phyloP scores from a whole-genome alignment of 257 asterid genomes.

The Striga asiatica region DNA sequence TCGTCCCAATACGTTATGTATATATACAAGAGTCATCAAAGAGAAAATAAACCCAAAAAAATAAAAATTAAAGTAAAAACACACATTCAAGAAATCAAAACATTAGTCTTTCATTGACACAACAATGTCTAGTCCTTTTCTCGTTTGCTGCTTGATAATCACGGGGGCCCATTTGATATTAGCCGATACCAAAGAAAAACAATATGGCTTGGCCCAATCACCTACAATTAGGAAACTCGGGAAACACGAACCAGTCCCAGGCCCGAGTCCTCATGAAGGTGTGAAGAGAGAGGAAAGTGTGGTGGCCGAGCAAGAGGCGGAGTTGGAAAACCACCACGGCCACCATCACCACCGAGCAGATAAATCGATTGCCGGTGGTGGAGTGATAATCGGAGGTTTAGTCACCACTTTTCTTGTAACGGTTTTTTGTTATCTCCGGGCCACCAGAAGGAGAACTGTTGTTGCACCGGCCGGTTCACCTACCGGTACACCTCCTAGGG shows the following conservation, averaged over 20 bases:
- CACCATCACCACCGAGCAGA: slow-evolving; percentile 15
- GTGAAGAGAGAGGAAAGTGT: slow-evolving; percentile 1
- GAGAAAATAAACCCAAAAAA: not conserved
- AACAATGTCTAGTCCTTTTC: slow-evolving; percentile 15
- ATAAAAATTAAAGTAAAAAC: not conserved
- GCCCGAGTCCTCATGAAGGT: slow-evolving; percentile 17
- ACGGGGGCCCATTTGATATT: slow-evolving; percentile 8
- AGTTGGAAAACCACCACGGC: slow-evolving; percentile 7
- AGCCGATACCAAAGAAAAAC: slow-evolving; percentile 10
- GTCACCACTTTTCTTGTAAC: slow-evolving; percentile 34
- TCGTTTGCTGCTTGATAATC: slow-evolving; percentile 15
- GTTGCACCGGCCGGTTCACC: slow-evolving; percentile 17
- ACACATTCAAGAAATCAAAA: not conserved
- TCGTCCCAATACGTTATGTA: not conserved
- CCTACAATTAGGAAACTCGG: slow-evolving; percentile 31
- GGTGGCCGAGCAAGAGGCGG: slow-evolving; percentile 9
- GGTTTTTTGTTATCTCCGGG: slow-evolving; percentile 53
- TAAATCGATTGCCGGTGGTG: slow-evolving; percentile 26
- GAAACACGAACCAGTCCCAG: not conserved
- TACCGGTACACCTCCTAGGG: slow-evolving; percentile 12
- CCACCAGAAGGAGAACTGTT: slow-evolving; percentile 31
- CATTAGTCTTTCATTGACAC: not conserved
- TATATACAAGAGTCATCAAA: not conserved
- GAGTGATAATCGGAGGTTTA: slow-evolving; percentile 24
- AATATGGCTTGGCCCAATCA: not conserved